These are phyloP conservation scores for Stromatinia cepivora DNA, from an alignment of 2,329 filamentous ascomycete species.

Conservation along the genomic window DNA sequence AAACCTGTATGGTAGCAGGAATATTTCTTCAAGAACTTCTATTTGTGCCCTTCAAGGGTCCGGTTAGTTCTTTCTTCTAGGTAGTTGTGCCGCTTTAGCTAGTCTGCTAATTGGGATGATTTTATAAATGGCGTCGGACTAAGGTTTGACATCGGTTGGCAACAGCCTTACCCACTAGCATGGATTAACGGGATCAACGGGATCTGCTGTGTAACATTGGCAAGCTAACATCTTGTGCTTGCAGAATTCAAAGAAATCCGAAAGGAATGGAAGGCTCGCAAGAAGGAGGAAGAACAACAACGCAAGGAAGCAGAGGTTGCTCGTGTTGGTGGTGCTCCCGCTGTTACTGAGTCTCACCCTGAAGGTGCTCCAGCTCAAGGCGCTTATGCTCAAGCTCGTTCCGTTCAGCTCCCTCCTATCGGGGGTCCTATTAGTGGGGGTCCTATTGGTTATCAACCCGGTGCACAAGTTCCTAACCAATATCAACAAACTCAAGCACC, in stretches of 20 bases:
- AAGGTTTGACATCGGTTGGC: conserved; percentile 51
- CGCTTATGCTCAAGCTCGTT: conserved; percentile 51
- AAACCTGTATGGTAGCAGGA: neutral
- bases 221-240: conserved; percentile 34
- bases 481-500: conserved; percentile 46
- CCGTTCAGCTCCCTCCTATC: conserved; percentile 66
- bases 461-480: conserved; percentile 49
- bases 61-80: conserved; percentile 19
- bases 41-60: neutral
- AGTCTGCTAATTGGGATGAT: conserved; percentile 27
- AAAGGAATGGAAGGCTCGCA: conserved; percentile 98
- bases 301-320: conserved; percentile 87
- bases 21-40: neutral
- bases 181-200: conserved; percentile 42
- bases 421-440: conserved; percentile 47
- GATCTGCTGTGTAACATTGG: conserved; percentile 37
- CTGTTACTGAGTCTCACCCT: conserved; percentile 56
- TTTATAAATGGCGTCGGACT: conserved; percentile 48
- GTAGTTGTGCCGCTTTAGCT: conserved; percentile 28
- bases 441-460: conserved; percentile 66
- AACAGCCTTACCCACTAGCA: conserved; percentile 46
- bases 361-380: conserved; percentile 50
- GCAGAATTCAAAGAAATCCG: conserved; percentile 96
- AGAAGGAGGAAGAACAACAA: conserved; percentile 94
- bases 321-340: conserved; percentile 61